Conservation (phyloP, 1,139 yeast species). For the Lodderomyces beijingensis region DNA sequence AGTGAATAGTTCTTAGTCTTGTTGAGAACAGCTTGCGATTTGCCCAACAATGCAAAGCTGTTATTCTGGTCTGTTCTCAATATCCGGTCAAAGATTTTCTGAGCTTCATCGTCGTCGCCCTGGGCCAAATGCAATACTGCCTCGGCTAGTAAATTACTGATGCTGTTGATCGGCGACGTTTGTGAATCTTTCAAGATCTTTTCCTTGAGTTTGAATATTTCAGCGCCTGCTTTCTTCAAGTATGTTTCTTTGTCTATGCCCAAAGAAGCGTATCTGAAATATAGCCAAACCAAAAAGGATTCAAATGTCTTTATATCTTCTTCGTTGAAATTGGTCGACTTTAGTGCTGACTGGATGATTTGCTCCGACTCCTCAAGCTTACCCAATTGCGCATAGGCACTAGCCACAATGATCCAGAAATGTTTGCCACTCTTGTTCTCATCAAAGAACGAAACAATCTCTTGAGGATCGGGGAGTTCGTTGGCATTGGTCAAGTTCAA, state of each 20-base stretch:
- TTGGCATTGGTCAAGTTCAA: slow-evolving; percentile 55
- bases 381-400: slow-evolving; percentile 68
- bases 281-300: slow-evolving; percentile 71
- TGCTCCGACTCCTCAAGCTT: slow-evolving; percentile 59
- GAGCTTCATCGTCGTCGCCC: slow-evolving; percentile 59
- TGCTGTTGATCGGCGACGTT: slow-evolving; percentile 15
- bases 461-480: slow-evolving; percentile 86
- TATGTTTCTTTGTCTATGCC: slow-evolving; percentile 18
- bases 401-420: slow-evolving; percentile 81
- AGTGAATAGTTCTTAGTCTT: slow-evolving; percentile 64
- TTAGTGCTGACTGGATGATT: slow-evolving; percentile 60
- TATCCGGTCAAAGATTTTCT: slow-evolving; percentile 56
- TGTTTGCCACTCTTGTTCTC: slow-evolving; percentile 73
- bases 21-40: slow-evolving; percentile 74
- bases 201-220: slow-evolving; percentile 15
- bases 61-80: slow-evolving; percentile 51
- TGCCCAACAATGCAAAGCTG: slow-evolving; percentile 75
- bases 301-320: slow-evolving; percentile 54
- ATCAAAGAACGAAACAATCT: slow-evolving; percentile 69
- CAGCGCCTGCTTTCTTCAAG: slow-evolving; percentile 21
- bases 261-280: slow-evolving; percentile 34
- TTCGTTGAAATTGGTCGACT: slow-evolving; percentile 31
- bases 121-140: slow-evolving; percentile 48
- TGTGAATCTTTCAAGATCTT: slow-evolving; percentile 15
- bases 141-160: slow-evolving; percentile 54